Conservation (phyloP, 2,329 filamentous ascomycete genomes). For the Sporothrix schenckii region DNA sequence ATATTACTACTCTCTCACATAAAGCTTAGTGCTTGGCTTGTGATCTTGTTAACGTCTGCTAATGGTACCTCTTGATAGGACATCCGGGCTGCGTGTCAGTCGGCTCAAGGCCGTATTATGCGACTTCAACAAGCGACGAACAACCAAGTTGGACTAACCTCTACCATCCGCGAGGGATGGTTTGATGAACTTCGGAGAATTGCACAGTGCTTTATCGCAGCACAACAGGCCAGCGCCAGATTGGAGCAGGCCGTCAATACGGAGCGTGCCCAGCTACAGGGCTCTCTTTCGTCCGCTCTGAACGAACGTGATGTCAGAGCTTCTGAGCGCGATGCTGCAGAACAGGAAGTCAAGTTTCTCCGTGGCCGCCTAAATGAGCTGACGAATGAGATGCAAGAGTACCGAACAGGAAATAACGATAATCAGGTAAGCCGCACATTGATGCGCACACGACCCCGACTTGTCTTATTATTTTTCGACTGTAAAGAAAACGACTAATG, state of each 20-base stretch:
- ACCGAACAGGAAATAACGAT: neutral
- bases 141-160: conserved; percentile 34
- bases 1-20: neutral
- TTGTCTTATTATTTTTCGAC: no score
- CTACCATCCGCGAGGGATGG: conserved; percentile 30
- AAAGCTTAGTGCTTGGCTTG: neutral
- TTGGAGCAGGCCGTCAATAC: conserved; percentile 33
- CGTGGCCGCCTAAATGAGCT: conserved; percentile 26
- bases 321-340: conserved; percentile 26
- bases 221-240: conserved; percentile 33
- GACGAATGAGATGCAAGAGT: neutral
- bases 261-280: conserved; percentile 33
- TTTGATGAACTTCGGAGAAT: conserved; percentile 34
- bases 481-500: neutral
- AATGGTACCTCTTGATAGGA: conserved; percentile 27
- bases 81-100: conserved; percentile 34
- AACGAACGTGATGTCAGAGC: conserved; percentile 32
- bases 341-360: conserved; percentile 33
- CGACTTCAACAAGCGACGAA: conserved; percentile 36
- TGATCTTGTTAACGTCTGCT: neutral
- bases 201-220: conserved; percentile 36
- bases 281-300: conserved; percentile 31
- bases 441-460: no score
- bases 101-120: conserved; percentile 36
- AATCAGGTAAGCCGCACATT: neutral